A percentile compares a stretch with the other conserved stretches of the same genome.
These are phyloP conservation scores for Protostelium mycophagum DNA, from an alignment of 78 protist species.

Conservation along the genomic window DNA sequence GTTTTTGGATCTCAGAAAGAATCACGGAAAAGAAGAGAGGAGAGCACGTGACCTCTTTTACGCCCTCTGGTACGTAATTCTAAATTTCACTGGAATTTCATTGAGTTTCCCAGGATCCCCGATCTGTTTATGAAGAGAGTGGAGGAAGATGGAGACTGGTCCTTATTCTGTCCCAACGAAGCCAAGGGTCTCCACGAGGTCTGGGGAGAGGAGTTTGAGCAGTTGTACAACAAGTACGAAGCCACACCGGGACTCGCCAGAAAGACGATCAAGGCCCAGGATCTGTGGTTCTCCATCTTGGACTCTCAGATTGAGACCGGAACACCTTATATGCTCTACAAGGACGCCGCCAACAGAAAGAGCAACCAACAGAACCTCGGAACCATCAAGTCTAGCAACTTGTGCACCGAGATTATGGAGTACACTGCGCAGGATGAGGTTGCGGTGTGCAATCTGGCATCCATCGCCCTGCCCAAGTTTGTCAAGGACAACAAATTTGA, in stretches of 20 bases:
- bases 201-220: slow-evolving; percentile 87
- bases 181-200: slow-evolving; percentile 86
- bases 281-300: slow-evolving; percentile 94
- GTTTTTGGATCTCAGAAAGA: slow-evolving; percentile 82
- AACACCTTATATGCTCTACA: slow-evolving; percentile 97
- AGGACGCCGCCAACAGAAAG: slow-evolving; percentile 95
- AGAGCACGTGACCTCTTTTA: slow-evolving; percentile 97
- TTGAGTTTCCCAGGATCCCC: no score
- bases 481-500: slow-evolving; percentile 71
- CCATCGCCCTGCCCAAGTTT: slow-evolving; percentile 92
- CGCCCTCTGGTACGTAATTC: slow-evolving; percentile 99
- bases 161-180: slow-evolving; percentile 93
- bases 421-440: slow-evolving; percentile 93
- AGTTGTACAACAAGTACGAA: slow-evolving; percentile 85
- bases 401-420: slow-evolving; percentile 98
- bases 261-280: slow-evolving; percentile 81
- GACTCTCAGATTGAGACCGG: slow-evolving; percentile 98
- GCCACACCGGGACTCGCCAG: slow-evolving; percentile 67
- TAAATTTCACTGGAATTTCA: no score
- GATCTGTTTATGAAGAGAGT: slow-evolving; percentile 98
- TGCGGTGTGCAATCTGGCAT: slow-evolving; percentile 98
- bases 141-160: slow-evolving; percentile 86
- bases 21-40: slow-evolving; percentile 87
- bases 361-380: slow-evolving; percentile 95
- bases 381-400: slow-evolving; percentile 91